phyloP scores from a whole-genome alignment of 2,329 filamentous ascomycete genomes.

The Coleophoma eucalyptorum region DNA sequence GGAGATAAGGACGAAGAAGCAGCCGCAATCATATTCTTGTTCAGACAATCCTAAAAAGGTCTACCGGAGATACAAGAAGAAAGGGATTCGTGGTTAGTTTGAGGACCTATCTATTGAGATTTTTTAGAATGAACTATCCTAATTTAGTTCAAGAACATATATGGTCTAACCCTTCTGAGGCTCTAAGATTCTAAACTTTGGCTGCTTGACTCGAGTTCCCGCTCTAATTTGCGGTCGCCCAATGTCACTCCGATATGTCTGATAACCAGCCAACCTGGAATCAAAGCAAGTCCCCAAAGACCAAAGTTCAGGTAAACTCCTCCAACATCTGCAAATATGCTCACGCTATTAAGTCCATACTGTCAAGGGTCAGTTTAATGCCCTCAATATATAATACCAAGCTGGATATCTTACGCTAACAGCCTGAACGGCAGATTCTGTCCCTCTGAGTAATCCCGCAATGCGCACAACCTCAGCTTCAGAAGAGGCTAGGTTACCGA shows the following conservation, averaged over 20 bases:
- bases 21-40: too few species aligned
- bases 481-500: slow-evolving; percentile 58
- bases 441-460: slow-evolving; percentile 63
- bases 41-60: too few species aligned
- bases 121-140: too few species aligned
- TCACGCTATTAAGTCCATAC: slow-evolving; percentile 62
- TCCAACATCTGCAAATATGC: slow-evolving; percentile 60
- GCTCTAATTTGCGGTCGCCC: slow-evolving; percentile 18
- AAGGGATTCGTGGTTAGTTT: too few species aligned
- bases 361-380: slow-evolving; percentile 11
- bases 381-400: neutral
- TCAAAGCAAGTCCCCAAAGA: slow-evolving; percentile 60
- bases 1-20: too few species aligned
- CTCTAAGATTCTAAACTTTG: too few species aligned
- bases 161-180: too few species aligned
- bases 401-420: slow-evolving; percentile 44
- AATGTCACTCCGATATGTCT: slow-evolving; percentile 22
- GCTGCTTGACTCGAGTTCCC: slow-evolving; percentile 8
- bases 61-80: too few species aligned
- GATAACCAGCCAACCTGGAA: slow-evolving; percentile 65
- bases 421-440: slow-evolving; percentile 70
- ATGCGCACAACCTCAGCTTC: slow-evolving; percentile 65
- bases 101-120: too few species aligned
- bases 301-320: slow-evolving; percentile 68
- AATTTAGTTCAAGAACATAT: too few species aligned